A percentile compares a stretch with the other conserved stretches of the same genome.
These are phyloP conservation scores for Venturia effusa DNA, from an alignment of 2,329 filamentous ascomycete species.

Conservation along the genomic window DNA sequence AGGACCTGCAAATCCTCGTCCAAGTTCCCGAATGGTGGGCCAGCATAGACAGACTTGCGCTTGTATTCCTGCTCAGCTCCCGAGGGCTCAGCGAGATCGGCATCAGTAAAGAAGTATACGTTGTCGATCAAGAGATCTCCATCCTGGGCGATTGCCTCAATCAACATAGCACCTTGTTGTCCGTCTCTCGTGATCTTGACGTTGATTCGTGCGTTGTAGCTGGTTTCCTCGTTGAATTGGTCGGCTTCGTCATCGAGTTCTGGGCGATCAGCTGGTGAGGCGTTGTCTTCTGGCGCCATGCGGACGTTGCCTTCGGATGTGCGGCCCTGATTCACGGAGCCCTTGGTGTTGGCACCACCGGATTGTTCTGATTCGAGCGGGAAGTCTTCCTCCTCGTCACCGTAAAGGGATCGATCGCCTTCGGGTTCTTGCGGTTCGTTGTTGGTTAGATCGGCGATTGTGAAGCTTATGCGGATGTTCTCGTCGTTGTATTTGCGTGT, in stretches of 20 bases:
- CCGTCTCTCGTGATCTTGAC: constrained; percentile 80
- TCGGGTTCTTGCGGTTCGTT: constrained; percentile 35
- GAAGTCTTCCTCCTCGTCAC: constrained; percentile 36
- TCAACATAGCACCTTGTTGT: constrained; percentile 66
- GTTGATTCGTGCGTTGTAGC: constrained; percentile 72
- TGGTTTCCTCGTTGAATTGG: constrained; percentile 40
- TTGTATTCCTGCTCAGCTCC: constrained; percentile 67
- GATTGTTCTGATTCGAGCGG: constrained; percentile 28
- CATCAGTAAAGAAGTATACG: constrained; percentile 75
- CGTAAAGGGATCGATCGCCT: constrained; percentile 44
- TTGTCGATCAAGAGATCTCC: constrained; percentile 82
- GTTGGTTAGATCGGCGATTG: constrained; percentile 67
- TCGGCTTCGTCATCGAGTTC: constrained; percentile 45
- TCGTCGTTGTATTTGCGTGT: constrained; percentile 78
- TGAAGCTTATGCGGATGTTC: constrained; percentile 75
- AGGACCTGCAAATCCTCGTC: constrained; percentile 92
- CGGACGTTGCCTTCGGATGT: constrained; percentile 35
- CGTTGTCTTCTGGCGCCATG: constrained; percentile 44
- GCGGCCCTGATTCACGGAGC: constrained; percentile 1
- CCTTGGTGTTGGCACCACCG: constrained; percentile 46
- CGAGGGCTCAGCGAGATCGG: constrained; percentile 64
- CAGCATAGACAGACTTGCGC: constrained; percentile 71
- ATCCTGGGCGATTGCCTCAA: constrained; percentile 79
- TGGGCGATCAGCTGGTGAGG: constrained; percentile 47
- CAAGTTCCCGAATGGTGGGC: constrained; percentile 84